Percentiles rank a stretch among this genome's conserved stretches.
Evolutionary conservation across 2,329 filamentous ascomycete genomes (phyloP).

Genomic region (Fusarium austroafricanum): DNA sequence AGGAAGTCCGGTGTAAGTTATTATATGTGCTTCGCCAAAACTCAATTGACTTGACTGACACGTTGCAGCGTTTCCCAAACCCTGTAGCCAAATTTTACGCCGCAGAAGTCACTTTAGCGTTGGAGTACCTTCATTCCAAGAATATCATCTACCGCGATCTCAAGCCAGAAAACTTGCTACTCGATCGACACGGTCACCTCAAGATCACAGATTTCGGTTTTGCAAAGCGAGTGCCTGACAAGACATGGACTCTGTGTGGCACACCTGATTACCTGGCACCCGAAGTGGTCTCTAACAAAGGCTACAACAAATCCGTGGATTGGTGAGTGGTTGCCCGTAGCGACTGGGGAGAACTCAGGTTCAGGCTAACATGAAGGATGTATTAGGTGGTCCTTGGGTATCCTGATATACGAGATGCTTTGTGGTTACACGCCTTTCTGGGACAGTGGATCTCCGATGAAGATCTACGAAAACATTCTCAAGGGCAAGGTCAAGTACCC

Average conservation of each 20-base stretch:
- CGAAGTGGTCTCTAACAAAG: slow-evolving; percentile 98
- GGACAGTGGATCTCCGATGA: slow-evolving; percentile 97
- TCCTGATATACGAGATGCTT: slow-evolving; percentile 99
- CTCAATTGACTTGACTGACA: slow-evolving; percentile 13
- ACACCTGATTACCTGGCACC: slow-evolving; percentile 98
- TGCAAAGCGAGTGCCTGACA: slow-evolving; percentile 97
- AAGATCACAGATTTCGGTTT: slow-evolving; percentile 99
- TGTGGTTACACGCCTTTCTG: slow-evolving; percentile 99
- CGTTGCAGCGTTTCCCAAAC: slow-evolving; percentile 88
- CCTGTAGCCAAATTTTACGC: slow-evolving; percentile 99
- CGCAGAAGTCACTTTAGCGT: slow-evolving; percentile 92
- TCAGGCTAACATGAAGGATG: slow-evolving; percentile 16
- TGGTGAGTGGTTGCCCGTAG: slow-evolving; percentile 73
- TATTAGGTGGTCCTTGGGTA: slow-evolving; percentile 94
- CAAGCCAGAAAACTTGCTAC: slow-evolving; percentile 92
- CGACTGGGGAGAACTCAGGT: background rate
- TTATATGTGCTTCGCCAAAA: background rate
- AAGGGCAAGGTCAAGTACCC: slow-evolving; percentile 97
- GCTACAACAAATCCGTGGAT: slow-evolving; percentile 99
- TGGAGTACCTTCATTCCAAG: slow-evolving; percentile 94
- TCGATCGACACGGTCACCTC: slow-evolving; percentile 92
- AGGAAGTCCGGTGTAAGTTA: slow-evolving; percentile 85
- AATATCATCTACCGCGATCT: slow-evolving; percentile 98
- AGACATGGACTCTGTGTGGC: slow-evolving; percentile 98
- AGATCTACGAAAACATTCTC: slow-evolving; percentile 99